These are phyloP conservation scores for Pythium folliculosum DNA, from an alignment of 352 stramenopile species.

Conservation along the genomic window DNA sequence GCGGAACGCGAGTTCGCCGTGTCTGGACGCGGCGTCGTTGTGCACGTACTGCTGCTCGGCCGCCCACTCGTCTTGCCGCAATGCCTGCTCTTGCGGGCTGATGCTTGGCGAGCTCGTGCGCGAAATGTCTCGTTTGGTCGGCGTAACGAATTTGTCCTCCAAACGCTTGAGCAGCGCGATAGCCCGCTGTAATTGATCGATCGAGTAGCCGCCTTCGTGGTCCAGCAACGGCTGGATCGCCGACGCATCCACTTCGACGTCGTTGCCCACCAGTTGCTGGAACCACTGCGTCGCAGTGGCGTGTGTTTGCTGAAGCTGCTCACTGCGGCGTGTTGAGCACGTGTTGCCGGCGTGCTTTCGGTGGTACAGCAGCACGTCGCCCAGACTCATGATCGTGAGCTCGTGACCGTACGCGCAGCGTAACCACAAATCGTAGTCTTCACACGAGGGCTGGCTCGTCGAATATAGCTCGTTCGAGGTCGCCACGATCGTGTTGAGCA, in stretches of 20 bases:
- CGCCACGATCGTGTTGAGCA: constrained; percentile 37
- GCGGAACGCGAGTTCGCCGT: constrained; percentile 41
- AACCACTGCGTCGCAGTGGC: constrained; percentile 30
- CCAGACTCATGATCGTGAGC: constrained; percentile 50
- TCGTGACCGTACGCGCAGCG: constrained; percentile 42
- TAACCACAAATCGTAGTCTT: constrained; percentile 88
- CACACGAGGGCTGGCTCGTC: constrained; percentile 38
- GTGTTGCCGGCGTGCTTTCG: constrained; percentile 35
- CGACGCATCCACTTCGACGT: constrained; percentile 13
- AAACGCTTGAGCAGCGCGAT: constrained; percentile 32
- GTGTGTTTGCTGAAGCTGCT: constrained; percentile 53
- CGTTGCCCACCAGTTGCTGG: constrained; percentile 17
- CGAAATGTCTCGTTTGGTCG: constrained; percentile 25
- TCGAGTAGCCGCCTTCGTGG: constrained; percentile 24
- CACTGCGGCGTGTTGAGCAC: constrained; percentile 22
- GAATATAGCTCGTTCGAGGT: constrained; percentile 42
- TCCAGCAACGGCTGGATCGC: constrained; percentile 29
- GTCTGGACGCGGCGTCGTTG: constrained; percentile 34
- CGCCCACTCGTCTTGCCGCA: constrained; percentile 28
- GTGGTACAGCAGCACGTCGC: constrained; percentile 57
- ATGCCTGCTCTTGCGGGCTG: constrained; percentile 24
- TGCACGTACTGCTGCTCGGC: constrained; percentile 32
- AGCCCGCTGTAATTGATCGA: constrained; percentile 26
- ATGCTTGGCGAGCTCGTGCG: constrained; percentile 25
- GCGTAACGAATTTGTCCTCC: constrained; percentile 22